These are phyloP conservation scores for Chlamydomonas sp. DNA, from an alignment of 139 green algal species.

Conservation along the genomic window DNA sequence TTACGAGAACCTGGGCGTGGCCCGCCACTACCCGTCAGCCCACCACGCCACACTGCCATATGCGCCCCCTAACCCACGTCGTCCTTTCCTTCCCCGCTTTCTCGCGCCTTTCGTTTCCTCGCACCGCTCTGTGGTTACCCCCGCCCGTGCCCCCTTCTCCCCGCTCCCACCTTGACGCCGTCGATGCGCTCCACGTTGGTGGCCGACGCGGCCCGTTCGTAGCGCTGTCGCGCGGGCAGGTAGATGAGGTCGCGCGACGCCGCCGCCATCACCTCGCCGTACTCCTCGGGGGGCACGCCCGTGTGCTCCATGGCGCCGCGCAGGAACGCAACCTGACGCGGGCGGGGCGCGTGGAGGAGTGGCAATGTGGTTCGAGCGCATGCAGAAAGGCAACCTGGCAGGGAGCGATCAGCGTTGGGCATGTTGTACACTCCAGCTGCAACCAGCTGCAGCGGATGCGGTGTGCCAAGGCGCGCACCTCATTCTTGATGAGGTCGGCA, in stretches of 20 bases:
- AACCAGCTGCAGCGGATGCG: not conserved
- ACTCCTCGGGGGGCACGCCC: conserved; percentile 56
- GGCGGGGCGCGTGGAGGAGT: not conserved
- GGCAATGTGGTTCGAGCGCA: not conserved
- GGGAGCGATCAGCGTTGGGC: not conserved
- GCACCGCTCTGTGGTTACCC: not conserved
- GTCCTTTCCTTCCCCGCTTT: not conserved
- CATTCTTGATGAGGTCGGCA: conserved; percentile 55
- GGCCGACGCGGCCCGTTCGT: conserved; percentile 58
- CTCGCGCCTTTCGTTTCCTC: not conserved
- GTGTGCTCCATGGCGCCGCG: conserved; percentile 55
- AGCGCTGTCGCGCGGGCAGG: conserved; percentile 63
- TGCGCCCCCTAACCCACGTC: not conserved
- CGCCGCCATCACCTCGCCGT: conserved; percentile 62
- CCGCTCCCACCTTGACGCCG: conserved; percentile 52
- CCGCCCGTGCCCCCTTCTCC: too few species aligned
- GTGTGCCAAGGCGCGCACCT: conserved; percentile 36
- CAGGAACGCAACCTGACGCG: conserved; percentile 15
- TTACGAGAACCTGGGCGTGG: too few species aligned
- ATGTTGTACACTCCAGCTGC: not conserved
- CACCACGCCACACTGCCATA: too few species aligned
- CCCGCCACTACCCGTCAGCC: too few species aligned
- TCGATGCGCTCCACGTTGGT: conserved; percentile 68
- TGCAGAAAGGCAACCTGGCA: not conserved
- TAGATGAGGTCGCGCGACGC: conserved; percentile 75